Base-by-base conservation (phyloP, 176 grass and related monocot species). In the Carex kokanica region DNA sequence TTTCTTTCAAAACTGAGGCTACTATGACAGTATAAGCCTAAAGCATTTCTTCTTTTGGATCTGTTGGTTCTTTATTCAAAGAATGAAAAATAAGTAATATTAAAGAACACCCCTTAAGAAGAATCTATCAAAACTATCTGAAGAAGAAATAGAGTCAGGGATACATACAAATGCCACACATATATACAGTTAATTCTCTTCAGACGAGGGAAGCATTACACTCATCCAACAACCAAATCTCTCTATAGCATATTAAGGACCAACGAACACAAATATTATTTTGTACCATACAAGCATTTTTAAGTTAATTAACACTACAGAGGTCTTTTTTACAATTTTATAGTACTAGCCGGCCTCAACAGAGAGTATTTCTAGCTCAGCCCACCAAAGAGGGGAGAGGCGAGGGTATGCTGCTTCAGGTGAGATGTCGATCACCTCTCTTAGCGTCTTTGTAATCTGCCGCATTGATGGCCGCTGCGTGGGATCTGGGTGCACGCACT, bases 351-450 rank as follows among this genome's bases (percentile, higher is more conserved):
- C 91, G 36, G 90, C 88, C 81, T 98, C 91, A 56, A 91, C 86
- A 18, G 95, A 94, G 12, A 98, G 79, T 85, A 98, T 81, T 89
- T 94, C 95, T 53, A 98, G 91, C 86, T 98, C 95, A 10, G 95
- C 95, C 95, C 95, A 98, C 95, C 95, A 94, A 29, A 98, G 95
- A 16, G 95, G 95, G 24, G 92, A 88, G 24, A 93, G 84, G 74
- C 95, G 91, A 5, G 95, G 92, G 40, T 80, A 78, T 5, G 95
- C 95, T 58, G 86, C 86, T 60, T 98, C 95, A 0, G 95, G 95
- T n/a, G 90, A 86, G 83, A 98, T 87, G 60, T 58, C 60, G 25
- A 94, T 84, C 34, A 81, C 52, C 17, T 20, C 25, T 81, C 82
- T 88, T 65, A 98, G 77, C 51, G 83, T 94, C 15, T 78, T 59